Conservation (phyloP, 1,139 yeast species). For the Nakaseomyces bracarensis region DNA sequence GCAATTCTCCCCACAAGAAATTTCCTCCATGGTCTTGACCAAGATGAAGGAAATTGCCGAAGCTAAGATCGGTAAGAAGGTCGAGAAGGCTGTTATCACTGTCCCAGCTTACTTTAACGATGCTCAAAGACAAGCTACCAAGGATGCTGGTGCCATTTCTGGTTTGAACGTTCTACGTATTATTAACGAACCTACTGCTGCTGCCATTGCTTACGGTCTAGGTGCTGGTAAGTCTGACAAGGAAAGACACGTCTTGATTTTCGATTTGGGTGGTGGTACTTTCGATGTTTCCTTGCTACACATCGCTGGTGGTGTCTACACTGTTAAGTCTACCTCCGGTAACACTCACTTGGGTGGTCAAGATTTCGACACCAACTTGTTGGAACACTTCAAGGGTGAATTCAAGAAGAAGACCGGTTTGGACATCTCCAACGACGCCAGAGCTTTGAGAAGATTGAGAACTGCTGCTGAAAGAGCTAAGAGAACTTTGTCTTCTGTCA, state of each 20-base stretch:
- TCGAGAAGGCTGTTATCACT: constrained; percentile 90
- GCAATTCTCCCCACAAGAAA: constrained; percentile 93
- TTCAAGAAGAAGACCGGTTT: constrained; percentile 91
- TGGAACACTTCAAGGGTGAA: constrained; percentile 83
- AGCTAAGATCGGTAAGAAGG: constrained; percentile 88
- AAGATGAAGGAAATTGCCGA: constrained; percentile 98
- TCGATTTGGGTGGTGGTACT: constrained; percentile 98
- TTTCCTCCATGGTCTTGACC: constrained; percentile 91
- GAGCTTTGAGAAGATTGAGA: constrained; percentile 95
- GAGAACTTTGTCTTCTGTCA: constrained; percentile 92
- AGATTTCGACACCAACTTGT: constrained; percentile 93
- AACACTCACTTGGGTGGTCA: constrained; percentile 99
- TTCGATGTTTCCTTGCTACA: constrained; percentile 92
- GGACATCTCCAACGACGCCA: constrained; percentile 80
- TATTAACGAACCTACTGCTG: constrained; percentile 97
- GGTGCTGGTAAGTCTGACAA: constrained; percentile 76
- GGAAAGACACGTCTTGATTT: constrained; percentile 84
- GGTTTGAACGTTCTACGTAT: constrained; percentile 94
- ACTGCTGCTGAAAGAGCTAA: constrained; percentile 98
- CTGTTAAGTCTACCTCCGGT: constrained; percentile 98
- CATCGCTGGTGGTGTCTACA: constrained; percentile 96
- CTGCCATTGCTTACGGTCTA: constrained; percentile 97
- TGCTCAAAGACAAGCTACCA: constrained; percentile 97
- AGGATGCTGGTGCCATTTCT: constrained; percentile 97
- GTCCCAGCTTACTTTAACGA: constrained; percentile 98